Evolutionary conservation across 208 protist species (phyloP), one percentile per base, ranked within the genome.

Genomic region (Acanthamoeba healyi): DNA sequence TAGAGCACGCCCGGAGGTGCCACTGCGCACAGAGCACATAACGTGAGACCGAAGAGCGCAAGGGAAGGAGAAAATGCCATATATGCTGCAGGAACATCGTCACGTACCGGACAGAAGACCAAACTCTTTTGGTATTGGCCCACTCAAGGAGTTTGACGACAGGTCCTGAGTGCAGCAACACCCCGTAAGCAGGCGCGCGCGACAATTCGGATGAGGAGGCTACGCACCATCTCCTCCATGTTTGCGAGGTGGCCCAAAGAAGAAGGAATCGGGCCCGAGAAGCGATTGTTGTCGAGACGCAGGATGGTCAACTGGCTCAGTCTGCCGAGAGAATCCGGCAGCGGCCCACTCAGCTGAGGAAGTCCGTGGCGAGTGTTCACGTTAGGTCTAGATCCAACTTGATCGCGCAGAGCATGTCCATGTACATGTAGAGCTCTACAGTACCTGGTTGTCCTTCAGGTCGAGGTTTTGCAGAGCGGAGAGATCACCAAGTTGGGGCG

Each of bases 401-500:
- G n/a, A n/a, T n/a, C n/a, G n/a, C n/a, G n/a, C 44, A 49, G 7
- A 4, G 44, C 12, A 12, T 49, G 4, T 15, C 12, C 44, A 49
- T 49, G 44, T 49, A 15, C 44, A 49, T 49, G 44, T 15, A 15
- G 7, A 12, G 12, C 44, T 15, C 12, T 4, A 12, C 12, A 4
- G 44, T 49, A 61, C 54, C 72, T 54, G 22, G 12, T 82, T 82
- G 40, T 82, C 44, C 72, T 82, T 82, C 29, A 82, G 38, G 72
- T 82, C 72, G 40, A 82, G 38, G 44, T 49, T 82, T 32, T 54
- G 38, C 7, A 82, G 72, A n/a, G 72, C 24, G 9, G 72, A 82
- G 12, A 82, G 44, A 26, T 44, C 44, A 0, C n/a, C 72, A 19
- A 82, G 24, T 26, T 34, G 15, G 19, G 38, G 9, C 40, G 72